Evolutionary conservation across 345 rosid genomes (phyloP), one percentile per base, ranked within the genome.

Genomic region (Melaleuca alternifolia): DNA sequence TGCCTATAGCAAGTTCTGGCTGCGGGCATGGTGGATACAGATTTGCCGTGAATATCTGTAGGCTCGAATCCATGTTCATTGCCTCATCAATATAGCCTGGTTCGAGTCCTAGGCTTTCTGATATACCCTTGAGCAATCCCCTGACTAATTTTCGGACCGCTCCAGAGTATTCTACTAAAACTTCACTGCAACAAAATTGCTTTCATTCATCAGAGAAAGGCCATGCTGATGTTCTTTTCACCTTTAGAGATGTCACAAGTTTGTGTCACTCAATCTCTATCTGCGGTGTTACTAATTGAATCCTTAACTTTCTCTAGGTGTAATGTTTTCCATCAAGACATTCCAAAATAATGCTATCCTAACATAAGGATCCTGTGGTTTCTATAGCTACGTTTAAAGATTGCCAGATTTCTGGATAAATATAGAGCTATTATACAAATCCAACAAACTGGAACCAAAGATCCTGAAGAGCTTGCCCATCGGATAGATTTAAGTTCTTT

Each of bases 21-120:
- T 91, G 91, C 23, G 93, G 93, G 86, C 96, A 94, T 9, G 95
- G 89, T 5, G 96, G 94, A 71, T 94, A 94, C 8, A 89, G 82
- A 84, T 93, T 94, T 0, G 91, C 92, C 0, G n/a, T 23, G 18
- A 90, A 57, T 5, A 89, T 20, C 51, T 92, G 93, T 1, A 88
- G 54, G 7, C 94, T 90, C 1, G 86, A 54, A 28, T 89, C 92
- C 23, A 91, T 52, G 41, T 90, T 52, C 87, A 91, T 1, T 20
- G 87, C 81, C 88, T 87, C 82, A 8, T 91, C 90, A 18, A 92
- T 90, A 23, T 89, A 88, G 53, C 50, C 21, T 4, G 79, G 62
- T 82, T 91, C 93, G 53, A 94, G 76, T 37, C 92, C 95, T 85
- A 93, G 83, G 81, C 94, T 92, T 88, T 93, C 92, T 3, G 93